Percentiles rank a stretch among this genome's conserved stretches.
Evolutionary conservation across 164 flowering plant species (phyloP).

Genomic region (Berberis vulgaris): DNA sequence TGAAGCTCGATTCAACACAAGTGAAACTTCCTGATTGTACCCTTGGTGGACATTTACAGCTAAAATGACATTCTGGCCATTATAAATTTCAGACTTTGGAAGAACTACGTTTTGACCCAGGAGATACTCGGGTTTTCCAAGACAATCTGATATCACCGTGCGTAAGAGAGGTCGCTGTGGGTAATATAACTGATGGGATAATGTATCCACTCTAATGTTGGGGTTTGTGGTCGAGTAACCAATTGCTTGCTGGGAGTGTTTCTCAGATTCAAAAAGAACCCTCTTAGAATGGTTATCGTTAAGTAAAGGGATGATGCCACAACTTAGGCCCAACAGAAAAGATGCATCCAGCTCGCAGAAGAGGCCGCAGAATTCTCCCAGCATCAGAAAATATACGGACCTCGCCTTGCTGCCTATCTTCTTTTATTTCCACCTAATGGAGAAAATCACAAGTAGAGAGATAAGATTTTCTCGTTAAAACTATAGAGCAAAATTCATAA

Average conservation of each 20-base stretch:
- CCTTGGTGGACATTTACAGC: constrained; percentile 93
- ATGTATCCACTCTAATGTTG: constrained; percentile 66
- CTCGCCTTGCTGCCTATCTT: constrained; percentile 60
- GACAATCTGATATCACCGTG: constrained; percentile 65
- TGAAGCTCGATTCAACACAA: constrained; percentile 90
- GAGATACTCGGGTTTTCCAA: constrained; percentile 42
- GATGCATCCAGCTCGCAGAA: constrained; percentile 81
- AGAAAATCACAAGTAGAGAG: neutral
- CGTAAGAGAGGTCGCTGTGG: constrained; percentile 87
- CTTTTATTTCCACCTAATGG: constrained; percentile 74
- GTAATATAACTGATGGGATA: constrained; percentile 66
- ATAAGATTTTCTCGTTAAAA: neutral
- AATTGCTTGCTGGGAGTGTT: constrained; percentile 90
- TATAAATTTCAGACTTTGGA: constrained; percentile 62
- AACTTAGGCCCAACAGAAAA: constrained; percentile 67
- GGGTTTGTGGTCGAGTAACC: constrained; percentile 79
- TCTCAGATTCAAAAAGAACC: constrained; percentile 73
- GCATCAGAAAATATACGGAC: constrained; percentile 79
- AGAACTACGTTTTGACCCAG: constrained; percentile 23
- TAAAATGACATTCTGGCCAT: constrained; percentile 92
- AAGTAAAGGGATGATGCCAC: constrained; percentile 83
- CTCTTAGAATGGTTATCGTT: constrained; percentile 93
- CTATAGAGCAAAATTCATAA: neutral
- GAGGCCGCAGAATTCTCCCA: constrained; percentile 87
- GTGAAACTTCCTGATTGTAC: constrained; percentile 90